phyloP scores from a whole-genome alignment of 2,329 filamentous ascomycete species.

The Tothia fuscella region DNA sequence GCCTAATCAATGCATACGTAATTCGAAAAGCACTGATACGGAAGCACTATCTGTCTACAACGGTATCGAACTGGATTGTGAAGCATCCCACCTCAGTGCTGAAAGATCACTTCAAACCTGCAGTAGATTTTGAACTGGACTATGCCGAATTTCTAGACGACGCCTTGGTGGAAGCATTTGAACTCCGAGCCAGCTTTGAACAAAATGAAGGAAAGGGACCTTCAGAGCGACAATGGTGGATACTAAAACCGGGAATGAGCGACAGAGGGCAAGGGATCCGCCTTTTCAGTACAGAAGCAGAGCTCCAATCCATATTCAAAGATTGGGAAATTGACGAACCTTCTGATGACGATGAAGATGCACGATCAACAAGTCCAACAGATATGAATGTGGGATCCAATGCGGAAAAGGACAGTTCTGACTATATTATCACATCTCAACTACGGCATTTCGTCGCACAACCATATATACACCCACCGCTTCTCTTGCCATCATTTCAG shows the following conservation, averaged over 20 bases:
- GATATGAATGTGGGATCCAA: slow-evolving; percentile 1
- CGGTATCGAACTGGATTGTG: slow-evolving; percentile 70
- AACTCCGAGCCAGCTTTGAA: slow-evolving; percentile 66
- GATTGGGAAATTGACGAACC: slow-evolving; percentile 66
- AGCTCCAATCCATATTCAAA: slow-evolving; percentile 81
- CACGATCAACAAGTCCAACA: slow-evolving; percentile 26
- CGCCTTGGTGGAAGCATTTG: slow-evolving; percentile 78
- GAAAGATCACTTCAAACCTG: slow-evolving; percentile 57
- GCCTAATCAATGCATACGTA: slow-evolving; percentile 77
- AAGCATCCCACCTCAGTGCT: slow-evolving; percentile 69
- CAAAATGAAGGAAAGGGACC: slow-evolving; percentile 44
- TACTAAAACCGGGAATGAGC: slow-evolving; percentile 94
- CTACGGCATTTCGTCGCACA: slow-evolving; percentile 94
- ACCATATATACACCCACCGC: slow-evolving; percentile 81
- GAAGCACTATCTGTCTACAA: slow-evolving; percentile 85
- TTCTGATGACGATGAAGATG: slow-evolving; percentile 51
- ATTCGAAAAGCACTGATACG: slow-evolving; percentile 93
- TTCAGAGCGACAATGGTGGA: slow-evolving; percentile 71
- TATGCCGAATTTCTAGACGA: slow-evolving; percentile 96
- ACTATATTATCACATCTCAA: slow-evolving; percentile 69
- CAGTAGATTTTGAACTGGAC: slow-evolving; percentile 84
- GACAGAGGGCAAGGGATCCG: slow-evolving; percentile 89
- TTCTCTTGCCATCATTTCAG: slow-evolving; percentile 47
- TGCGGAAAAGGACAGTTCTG: slow-evolving; percentile 18
- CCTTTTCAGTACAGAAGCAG: slow-evolving; percentile 73